Conservation (phyloP, 768 basidiomycete species). For the Suillus luteus region DNA sequence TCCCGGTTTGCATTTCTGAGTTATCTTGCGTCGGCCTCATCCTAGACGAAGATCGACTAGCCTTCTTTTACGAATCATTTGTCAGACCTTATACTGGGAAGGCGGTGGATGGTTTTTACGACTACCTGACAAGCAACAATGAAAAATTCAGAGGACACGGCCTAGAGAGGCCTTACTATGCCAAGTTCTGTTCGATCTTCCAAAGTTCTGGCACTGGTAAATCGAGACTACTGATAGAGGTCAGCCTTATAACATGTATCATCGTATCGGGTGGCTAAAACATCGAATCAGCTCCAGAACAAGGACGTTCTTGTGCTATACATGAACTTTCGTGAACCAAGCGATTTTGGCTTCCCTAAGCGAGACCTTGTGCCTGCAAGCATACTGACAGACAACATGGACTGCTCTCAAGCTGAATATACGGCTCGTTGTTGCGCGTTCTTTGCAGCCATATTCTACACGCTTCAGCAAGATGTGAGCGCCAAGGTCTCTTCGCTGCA, state of each 20-base stretch:
- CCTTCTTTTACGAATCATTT: conserved; percentile 1
- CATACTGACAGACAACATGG: conserved; percentile 15
- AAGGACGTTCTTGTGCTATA: conserved; percentile 22
- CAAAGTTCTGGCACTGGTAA: conserved; percentile 27
- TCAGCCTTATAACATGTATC: neutral
- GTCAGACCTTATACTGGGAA: conserved; percentile 6
- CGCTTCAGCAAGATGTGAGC: conserved; percentile 6
- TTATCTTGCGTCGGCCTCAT: too few relatives aligned
- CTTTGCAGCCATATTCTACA: conserved; percentile 19
- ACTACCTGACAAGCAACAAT: conserved; percentile 21
- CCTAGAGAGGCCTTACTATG: conserved; percentile 2
- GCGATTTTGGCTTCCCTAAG: conserved; percentile 16
- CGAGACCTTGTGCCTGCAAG: conserved; percentile 19
- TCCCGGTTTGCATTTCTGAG: neutral
- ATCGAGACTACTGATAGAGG: conserved; percentile 19
- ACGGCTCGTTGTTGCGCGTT: conserved; percentile 14
- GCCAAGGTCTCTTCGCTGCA: neutral
- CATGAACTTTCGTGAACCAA: conserved; percentile 16
- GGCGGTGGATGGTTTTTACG: conserved; percentile 21
- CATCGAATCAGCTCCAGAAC: conserved; percentile 10
- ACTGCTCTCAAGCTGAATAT: conserved; percentile 2
- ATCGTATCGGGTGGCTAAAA: neutral
- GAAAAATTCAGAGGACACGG: neutral
- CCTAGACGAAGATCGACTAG: neutral
- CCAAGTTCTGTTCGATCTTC: conserved; percentile 17